phyloP scores from a whole-genome alignment of 1,139 yeast genomes.

The Spathaspora sp. region DNA sequence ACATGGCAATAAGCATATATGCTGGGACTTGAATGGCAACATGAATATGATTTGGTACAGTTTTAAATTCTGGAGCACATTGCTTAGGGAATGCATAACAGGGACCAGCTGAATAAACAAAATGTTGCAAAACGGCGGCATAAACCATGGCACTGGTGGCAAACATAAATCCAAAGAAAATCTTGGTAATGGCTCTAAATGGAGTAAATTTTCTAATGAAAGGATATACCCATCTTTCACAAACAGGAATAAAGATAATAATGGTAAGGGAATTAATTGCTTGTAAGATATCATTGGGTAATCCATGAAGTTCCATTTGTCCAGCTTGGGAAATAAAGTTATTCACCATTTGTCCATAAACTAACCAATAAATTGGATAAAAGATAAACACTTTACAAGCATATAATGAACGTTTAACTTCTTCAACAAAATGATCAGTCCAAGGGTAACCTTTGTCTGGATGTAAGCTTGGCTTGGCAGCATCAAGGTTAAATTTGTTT shows the following conservation, averaged over 20 bases:
- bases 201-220: conserved; percentile 53
- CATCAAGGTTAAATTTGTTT: conserved; percentile 50
- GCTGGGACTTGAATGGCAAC: conserved; percentile 65
- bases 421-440: conserved; percentile 62
- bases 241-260: conserved; percentile 59
- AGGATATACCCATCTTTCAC: conserved; percentile 54
- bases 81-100: conserved; percentile 62
- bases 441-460: conserved; percentile 50
- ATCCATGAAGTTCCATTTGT: conserved; percentile 57
- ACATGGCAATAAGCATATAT: conserved; percentile 55
- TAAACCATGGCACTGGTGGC: conserved; percentile 70
- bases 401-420: conserved; percentile 52
- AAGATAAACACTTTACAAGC: conserved; percentile 64
- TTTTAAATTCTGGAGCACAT: conserved; percentile 27
- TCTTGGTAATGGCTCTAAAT: conserved; percentile 69
- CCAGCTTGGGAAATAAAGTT: conserved; percentile 66
- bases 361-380: conserved; percentile 66
- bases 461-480: conserved; percentile 53
- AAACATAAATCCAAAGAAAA: conserved; percentile 69
- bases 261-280: conserved; percentile 60
- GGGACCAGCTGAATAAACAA: conserved; percentile 70
- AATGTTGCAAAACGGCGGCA: conserved; percentile 78
- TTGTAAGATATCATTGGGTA: conserved; percentile 66
- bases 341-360: conserved; percentile 63
- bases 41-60: conserved; percentile 51